Conservation (phyloP, 257 asterid species). For the Misopates orontium region DNA sequence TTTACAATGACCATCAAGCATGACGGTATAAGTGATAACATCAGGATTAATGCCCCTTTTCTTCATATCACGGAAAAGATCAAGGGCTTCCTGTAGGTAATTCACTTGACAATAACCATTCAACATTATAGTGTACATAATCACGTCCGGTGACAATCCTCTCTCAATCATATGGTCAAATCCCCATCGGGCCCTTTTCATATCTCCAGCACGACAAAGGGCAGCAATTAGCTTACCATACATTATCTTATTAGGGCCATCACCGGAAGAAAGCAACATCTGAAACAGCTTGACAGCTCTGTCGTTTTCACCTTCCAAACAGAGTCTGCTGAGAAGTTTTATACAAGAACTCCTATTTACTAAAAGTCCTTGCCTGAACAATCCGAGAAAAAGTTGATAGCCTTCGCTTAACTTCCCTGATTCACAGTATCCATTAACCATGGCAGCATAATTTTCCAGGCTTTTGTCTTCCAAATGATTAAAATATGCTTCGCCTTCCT, state of each 20-base stretch:
- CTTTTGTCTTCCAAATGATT: constrained; percentile 43
- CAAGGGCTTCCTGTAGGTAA: constrained; percentile 48
- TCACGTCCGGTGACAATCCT: constrained; percentile 64
- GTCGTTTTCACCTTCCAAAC: constrained; percentile 51
- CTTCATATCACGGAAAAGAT: constrained; percentile 66
- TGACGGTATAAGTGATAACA: constrained; percentile 62
- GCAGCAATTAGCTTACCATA: constrained; percentile 52
- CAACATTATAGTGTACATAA: constrained; percentile 68
- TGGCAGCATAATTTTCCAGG: constrained; percentile 60
- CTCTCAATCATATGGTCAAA: constrained; percentile 49
- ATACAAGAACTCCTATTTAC: constrained; percentile 43
- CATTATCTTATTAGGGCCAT: constrained; percentile 49
- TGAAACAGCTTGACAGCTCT: constrained; percentile 45
- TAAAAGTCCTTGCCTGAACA: constrained; percentile 35
- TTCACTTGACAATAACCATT: constrained; percentile 72
- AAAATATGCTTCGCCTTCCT: constrained; percentile 65
- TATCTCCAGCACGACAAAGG: constrained; percentile 63
- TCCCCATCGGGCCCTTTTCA: constrained; percentile 59
- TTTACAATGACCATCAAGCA: constrained; percentile 66
- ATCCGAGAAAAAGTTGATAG: constrained; percentile 44
- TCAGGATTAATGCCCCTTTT: constrained; percentile 67
- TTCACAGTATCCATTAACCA: constrained; percentile 73
- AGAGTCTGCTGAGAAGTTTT: constrained; percentile 64
- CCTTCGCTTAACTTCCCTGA: constrained; percentile 45
- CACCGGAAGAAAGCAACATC: constrained; percentile 38